Evolutionary conservation across 1,284 basidiomycete genomes (phyloP).

Genomic region (Cystobasidiaceae sp.): DNA sequence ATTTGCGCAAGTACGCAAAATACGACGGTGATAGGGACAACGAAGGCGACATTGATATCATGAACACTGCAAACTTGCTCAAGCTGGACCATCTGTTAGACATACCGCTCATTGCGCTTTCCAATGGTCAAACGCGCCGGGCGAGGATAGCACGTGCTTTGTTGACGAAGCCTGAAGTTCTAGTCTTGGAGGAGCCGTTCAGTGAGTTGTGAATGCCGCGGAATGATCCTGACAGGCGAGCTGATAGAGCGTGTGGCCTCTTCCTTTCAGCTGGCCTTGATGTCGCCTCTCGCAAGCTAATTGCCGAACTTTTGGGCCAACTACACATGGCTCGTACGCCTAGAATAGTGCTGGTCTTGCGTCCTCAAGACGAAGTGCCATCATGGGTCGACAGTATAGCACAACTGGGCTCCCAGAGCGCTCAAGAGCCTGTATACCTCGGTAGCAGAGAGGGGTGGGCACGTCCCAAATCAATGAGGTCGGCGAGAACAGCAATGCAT

Average conservation of each 20-base stretch:
- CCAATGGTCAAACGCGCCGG: constrained; percentile 85
- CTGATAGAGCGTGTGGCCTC: constrained; percentile 41
- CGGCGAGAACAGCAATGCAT: too few relatives aligned
- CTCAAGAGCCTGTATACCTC: constrained; percentile 15
- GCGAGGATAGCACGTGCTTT: constrained; percentile 78
- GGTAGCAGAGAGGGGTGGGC: not conserved
- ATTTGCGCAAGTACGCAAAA: constrained; percentile 49
- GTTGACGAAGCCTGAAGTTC: constrained; percentile 61
- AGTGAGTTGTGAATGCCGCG: constrained; percentile 53
- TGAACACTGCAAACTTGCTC: constrained; percentile 41
- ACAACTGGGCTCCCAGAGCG: not conserved
- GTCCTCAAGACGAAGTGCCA: constrained; percentile 74
- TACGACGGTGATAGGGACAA: not conserved
- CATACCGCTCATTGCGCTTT: constrained; percentile 72
- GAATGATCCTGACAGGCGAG: constrained; percentile 38
- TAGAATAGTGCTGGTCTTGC: constrained; percentile 68
- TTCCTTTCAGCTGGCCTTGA: constrained; percentile 65
- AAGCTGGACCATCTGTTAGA: constrained; percentile 58
- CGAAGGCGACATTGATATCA: constrained; percentile 44
- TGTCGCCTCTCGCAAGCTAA: constrained; percentile 51
- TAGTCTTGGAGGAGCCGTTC: constrained; percentile 76
- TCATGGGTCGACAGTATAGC: constrained; percentile 72
- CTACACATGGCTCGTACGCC: constrained; percentile 54
- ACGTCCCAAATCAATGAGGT: not conserved
- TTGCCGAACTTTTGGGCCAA: constrained; percentile 57